Evolutionary conservation across 805 yeast genomes (phyloP), one percentile per base, ranked within the genome.

Genomic region (Groenewaldozyma tartarivorans): DNA sequence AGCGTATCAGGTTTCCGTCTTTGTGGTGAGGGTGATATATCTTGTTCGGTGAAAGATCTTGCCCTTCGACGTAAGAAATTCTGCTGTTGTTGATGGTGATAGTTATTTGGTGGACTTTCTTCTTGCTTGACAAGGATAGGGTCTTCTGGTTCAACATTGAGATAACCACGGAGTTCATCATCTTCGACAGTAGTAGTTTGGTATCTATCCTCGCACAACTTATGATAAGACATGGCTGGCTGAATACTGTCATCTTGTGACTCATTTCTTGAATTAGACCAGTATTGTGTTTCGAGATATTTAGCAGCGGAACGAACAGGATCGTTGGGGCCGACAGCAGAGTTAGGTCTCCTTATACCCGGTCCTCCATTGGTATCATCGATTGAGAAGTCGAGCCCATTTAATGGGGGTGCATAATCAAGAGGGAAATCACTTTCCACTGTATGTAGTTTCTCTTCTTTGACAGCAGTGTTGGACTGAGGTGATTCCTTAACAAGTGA

Each of bases 341-440:
- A 19, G 3, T 4, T n/a, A n/a, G n/a, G n/a, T n/a, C n/a, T n/a
- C n/a, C n/a, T n/a, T n/a, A n/a, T n/a, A n/a, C n/a, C n/a, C n/a
- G n/a, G n/a, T n/a, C n/a, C n/a, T n/a, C n/a, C n/a, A n/a, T n/a
- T n/a, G n/a, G n/a, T n/a, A n/a, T n/a, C n/a, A n/a, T n/a, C n/a
- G n/a, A n/a, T n/a, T n/a, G n/a, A n/a, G n/a, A n/a, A n/a, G n/a
- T n/a, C n/a, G n/a, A n/a, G n/a, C n/a, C n/a, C n/a, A n/a, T n/a
- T n/a, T 4, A 19, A 20, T 4, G 21, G 19, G 5, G 42, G 48
- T 5, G 48, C 26, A 40, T 52, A 52, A 38, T 52, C 56, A 26
- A 52, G 44, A 17, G 56, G 56, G 39, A 52, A 52, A 36, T 52
- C 56, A 15, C 52, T 48, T 2, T 44, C 48, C 7, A 39, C 46